phyloP scores from a whole-genome alignment of 2,329 filamentous ascomycete species.

The Raffaelea albimanens region DNA sequence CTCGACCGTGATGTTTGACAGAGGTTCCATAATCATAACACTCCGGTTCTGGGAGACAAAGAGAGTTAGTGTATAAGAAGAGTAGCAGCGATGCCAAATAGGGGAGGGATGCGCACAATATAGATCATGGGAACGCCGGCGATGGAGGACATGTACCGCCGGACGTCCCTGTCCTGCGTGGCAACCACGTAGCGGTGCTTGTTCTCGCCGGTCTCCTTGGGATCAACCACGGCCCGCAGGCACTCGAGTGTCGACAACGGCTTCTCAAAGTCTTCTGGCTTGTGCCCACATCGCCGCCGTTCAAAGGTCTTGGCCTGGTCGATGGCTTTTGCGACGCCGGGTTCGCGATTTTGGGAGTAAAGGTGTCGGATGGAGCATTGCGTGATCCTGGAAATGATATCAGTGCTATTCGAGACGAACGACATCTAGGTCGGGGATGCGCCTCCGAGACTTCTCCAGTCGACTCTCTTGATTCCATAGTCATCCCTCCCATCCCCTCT shows the following conservation, averaged over 20 bases:
- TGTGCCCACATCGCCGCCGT: slow-evolving; percentile 69
- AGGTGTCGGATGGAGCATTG: slow-evolving; percentile 17
- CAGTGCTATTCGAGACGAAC: no score
- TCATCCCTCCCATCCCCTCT: no score
- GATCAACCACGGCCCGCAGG: slow-evolving; percentile 59
- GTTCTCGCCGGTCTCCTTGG: slow-evolving; percentile 48
- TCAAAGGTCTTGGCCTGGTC: slow-evolving; percentile 64
- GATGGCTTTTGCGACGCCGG: slow-evolving; percentile 42
- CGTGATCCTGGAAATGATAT: slow-evolving; percentile 9
- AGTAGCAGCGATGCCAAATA: not conserved
- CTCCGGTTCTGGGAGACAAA: slow-evolving; percentile 25
- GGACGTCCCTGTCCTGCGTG: slow-evolving; percentile 57
- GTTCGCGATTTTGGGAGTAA: slow-evolving; percentile 9
- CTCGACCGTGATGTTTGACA: slow-evolving; percentile 57
- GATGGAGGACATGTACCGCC: slow-evolving; percentile 54
- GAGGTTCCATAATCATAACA: slow-evolving; percentile 63
- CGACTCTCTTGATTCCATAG: no score
- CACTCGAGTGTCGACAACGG: slow-evolving; percentile 64
- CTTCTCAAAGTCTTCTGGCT: slow-evolving; percentile 59
- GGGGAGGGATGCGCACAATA: slow-evolving; percentile 31
- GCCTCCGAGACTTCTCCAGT: no score
- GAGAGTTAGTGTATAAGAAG: slow-evolving; percentile 2
- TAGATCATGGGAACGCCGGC: slow-evolving; percentile 70
- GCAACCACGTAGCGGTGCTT: slow-evolving; percentile 74
- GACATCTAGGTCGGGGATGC: no score